A percentile compares a stretch with the other conserved stretches of the same genome.
phyloP scores from a whole-genome alignment of 192 early-diverging fungal species.

The Umbelopsis isabellina region DNA sequence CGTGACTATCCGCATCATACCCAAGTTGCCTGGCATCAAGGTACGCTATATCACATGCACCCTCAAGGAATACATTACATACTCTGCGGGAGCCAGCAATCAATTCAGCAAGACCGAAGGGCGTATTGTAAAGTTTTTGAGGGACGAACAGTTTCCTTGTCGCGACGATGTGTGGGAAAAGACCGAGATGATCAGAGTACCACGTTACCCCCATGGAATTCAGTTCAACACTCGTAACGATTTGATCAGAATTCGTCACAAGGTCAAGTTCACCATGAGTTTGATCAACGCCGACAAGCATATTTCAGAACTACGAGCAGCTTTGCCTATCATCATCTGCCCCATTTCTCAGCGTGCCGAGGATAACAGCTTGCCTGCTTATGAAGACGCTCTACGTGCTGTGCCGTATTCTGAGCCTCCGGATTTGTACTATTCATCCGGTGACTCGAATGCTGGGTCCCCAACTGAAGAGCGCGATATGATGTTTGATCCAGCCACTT shows the following conservation, averaged over 20 bases:
- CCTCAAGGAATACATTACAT: slow-evolving; percentile 61
- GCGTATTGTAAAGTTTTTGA: slow-evolving; percentile 18
- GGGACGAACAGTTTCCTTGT: slow-evolving; percentile 21
- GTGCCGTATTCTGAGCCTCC: slow-evolving; percentile 25
- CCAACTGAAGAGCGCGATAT: neutral
- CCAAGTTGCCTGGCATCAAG: slow-evolving; percentile 44
- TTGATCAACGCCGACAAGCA: slow-evolving; percentile 24
- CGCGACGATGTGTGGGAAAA: slow-evolving; percentile 21
- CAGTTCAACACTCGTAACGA: slow-evolving; percentile 39
- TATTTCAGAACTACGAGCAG: slow-evolving; percentile 40
- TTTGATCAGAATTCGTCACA: slow-evolving; percentile 32
- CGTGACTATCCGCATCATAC: slow-evolving; percentile 46
- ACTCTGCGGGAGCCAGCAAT: slow-evolving; percentile 29
- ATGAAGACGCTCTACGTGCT: slow-evolving; percentile 29
- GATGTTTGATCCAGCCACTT: neutral
- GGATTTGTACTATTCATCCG: neutral
- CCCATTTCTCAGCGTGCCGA: slow-evolving; percentile 9
- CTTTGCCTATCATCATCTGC: slow-evolving; percentile 37
- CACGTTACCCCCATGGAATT: slow-evolving; percentile 15
- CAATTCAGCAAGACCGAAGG: slow-evolving; percentile 19
- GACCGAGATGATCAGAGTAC: slow-evolving; percentile 19
- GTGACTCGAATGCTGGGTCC: neutral
- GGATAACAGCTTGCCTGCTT: slow-evolving; percentile 29
- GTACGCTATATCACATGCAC: slow-evolving; percentile 47
- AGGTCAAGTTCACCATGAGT: slow-evolving; percentile 38